Percentiles rank a stretch among this genome's conserved stretches.
Evolutionary conservation across 2,329 filamentous ascomycete genomes (phyloP).

Genomic region (Penicillium frequentans): DNA sequence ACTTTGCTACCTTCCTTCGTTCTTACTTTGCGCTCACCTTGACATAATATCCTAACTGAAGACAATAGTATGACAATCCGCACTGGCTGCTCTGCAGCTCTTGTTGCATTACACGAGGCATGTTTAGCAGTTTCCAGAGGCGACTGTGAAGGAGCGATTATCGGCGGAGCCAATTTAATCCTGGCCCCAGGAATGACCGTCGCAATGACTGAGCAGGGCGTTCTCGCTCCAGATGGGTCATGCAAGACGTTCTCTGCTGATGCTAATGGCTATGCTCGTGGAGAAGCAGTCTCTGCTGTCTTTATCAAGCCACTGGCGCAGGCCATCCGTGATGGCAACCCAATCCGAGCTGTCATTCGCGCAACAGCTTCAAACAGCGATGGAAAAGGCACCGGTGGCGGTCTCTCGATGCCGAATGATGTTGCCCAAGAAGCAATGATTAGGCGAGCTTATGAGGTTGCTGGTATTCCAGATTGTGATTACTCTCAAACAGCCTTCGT

Average conservation of each 20-base stretch:
- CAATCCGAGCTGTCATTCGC: constrained; percentile 31
- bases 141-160: constrained; percentile 25
- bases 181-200: constrained; percentile 26
- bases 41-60: not conserved
- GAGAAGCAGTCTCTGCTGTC: constrained; percentile 32
- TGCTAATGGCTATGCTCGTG: constrained; percentile 33
- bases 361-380: constrained; percentile 22
- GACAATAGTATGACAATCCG: constrained; percentile 17
- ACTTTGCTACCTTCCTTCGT: not conserved
- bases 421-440: constrained; percentile 3
- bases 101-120: constrained; percentile 29
- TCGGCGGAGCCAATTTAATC: constrained; percentile 35
- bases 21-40: not conserved
- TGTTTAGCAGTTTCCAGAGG: constrained; percentile 23
- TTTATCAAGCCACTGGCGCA: constrained; percentile 28
- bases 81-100: constrained; percentile 39
- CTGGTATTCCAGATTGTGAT: constrained; percentile 6
- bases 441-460: constrained; percentile 1
- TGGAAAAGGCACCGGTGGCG: constrained; percentile 10
- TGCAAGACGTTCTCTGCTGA: constrained; percentile 26
- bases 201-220: constrained; percentile 29
- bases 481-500: constrained; percentile 10
- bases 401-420: not conserved
- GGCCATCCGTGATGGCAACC: constrained; percentile 28
- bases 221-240: constrained; percentile 32